Conservation (phyloP, 305 asterid genomes). For the Fraxinus paxiana region DNA sequence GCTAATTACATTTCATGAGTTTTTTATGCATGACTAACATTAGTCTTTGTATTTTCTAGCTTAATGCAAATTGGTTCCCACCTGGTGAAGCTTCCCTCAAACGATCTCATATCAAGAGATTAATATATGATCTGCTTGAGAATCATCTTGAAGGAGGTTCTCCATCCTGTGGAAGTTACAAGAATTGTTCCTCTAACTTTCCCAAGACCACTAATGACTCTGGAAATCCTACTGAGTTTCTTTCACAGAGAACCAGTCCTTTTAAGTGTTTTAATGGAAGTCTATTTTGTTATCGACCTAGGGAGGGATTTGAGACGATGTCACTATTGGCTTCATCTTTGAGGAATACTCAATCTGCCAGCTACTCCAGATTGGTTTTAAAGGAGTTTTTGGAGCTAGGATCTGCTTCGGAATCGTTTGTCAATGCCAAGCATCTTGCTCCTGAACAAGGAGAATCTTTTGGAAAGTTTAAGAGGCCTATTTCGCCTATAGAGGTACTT, state of each 20-base stretch:
- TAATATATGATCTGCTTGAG: constrained; percentile 60
- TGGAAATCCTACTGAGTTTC: constrained; percentile 38
- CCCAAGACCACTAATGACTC: constrained; percentile 25
- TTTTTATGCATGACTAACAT: constrained; percentile 16
- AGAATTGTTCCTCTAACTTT: constrained; percentile 30
- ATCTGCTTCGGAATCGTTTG: constrained; percentile 39
- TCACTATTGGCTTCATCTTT: constrained; percentile 45
- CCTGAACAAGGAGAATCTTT: constrained; percentile 40
- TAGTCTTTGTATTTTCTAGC: constrained; percentile 43
- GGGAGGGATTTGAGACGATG: constrained; percentile 53
- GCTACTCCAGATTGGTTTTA: constrained; percentile 39
- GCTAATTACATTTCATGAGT: constrained; percentile 7
- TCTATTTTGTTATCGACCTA: constrained; percentile 27
- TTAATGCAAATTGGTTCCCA: constrained; percentile 74
- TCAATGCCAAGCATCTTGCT: constrained; percentile 32
- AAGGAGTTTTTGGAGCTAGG: constrained; percentile 51
- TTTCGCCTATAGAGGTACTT: constrained; percentile 54
- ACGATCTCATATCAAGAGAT: constrained; percentile 59
- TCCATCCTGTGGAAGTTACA: constrained; percentile 35
- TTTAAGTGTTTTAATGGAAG: constrained; percentile 36
- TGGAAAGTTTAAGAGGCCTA: constrained; percentile 39
- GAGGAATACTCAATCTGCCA: constrained; percentile 35
- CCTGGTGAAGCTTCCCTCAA: constrained; percentile 74
- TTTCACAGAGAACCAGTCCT: constrained; percentile 31
- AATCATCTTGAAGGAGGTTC: constrained; percentile 45